Evolutionary conservation across 1,284 basidiomycete species (phyloP).

Genomic region (Paramarasmius palmivorus): DNA sequence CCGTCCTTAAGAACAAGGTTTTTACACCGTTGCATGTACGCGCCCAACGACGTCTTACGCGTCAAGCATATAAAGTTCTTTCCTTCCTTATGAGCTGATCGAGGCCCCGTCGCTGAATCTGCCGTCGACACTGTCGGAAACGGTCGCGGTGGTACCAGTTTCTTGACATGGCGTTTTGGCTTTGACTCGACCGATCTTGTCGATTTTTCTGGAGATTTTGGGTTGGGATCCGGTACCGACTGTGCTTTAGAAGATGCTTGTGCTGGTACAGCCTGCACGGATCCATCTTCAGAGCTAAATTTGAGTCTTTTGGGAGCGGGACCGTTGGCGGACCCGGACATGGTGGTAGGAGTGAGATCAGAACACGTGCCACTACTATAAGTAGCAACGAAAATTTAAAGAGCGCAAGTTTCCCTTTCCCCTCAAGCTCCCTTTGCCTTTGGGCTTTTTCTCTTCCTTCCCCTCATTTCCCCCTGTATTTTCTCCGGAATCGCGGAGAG

Average conservation of each 20-base stretch:
- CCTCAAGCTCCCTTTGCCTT: slow-evolving; percentile 4
- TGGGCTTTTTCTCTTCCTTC: slow-evolving; percentile 5
- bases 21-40: slow-evolving; percentile 81
- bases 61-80: slow-evolving; percentile 83
- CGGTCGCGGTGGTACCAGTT: slow-evolving; percentile 70
- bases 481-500: slow-evolving; percentile 19
- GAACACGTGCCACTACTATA: not conserved
- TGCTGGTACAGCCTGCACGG: not conserved
- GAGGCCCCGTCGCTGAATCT: slow-evolving; percentile 79
- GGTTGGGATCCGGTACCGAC: not conserved
- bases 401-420: not conserved
- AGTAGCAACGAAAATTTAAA: not conserved
- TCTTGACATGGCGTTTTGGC: slow-evolving; percentile 46
- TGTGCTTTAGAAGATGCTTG: not conserved
- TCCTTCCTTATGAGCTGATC: slow-evolving; percentile 72
- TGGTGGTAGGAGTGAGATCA: not conserved
- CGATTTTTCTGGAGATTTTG: not conserved
- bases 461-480: slow-evolving; percentile 7
- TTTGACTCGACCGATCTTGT: slow-evolving; percentile 9
- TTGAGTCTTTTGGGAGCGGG: slow-evolving; percentile 2
- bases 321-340: slow-evolving; percentile 7
- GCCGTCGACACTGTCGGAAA: slow-evolving; percentile 76
- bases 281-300: slow-evolving; percentile 4
- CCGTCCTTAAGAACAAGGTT: slow-evolving; percentile 76
- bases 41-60: slow-evolving; percentile 72